Evolutionary conservation across 2,329 filamentous ascomycete species (phyloP), one percentile per base, ranked within the genome.

Genomic region (Fonsecaea pedrosoi): DNA sequence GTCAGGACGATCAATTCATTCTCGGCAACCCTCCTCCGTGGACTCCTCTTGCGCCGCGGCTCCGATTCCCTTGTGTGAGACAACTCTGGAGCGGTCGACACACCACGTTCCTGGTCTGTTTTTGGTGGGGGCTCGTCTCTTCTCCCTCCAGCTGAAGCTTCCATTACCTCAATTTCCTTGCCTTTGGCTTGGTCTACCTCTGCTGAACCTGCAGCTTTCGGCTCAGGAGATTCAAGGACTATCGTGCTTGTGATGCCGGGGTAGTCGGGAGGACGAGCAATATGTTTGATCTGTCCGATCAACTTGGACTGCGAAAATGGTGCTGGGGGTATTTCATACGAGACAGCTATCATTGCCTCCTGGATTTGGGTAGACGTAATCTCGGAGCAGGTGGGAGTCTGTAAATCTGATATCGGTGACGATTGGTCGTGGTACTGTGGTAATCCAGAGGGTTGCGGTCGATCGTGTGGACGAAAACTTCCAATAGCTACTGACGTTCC

Each of bases 1-100:
- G 80, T 82, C 59, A 82, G 70, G 8, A 76, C 77, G 65, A 80
- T 58, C 30, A 82, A 67, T 64, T 80, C 77, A 64, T 81, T 71
- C 67, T 80, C 79, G 10, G 65, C 67, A n/a, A 50, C 55, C 59
- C 65, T 50, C 45, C 9, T 50, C 45, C 45, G 45, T 25, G 18
- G 45, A 12, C 37, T 13, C 15, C 54, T 34, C 55, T 32, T 57
- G 13, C 59, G 57, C 18, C 2, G 18, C n/a, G 30, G 63, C 35
- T 38, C 13, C 21, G 30, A 35, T 18, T 42, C 21, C 21, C 18
- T 9, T 9, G 55, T 21, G 40, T 55, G 30, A n/a, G 30, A 18
- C 30, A 8, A 15, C 34, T 34, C 53, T 5, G 53, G 8, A 30
- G 18, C 30, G 30, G 53, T 12, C 2, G 53, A 34, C 30, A 3